Conservation (phyloP, 2,329 filamentous ascomycete species). For the Colletotrichum sp. region DNA sequence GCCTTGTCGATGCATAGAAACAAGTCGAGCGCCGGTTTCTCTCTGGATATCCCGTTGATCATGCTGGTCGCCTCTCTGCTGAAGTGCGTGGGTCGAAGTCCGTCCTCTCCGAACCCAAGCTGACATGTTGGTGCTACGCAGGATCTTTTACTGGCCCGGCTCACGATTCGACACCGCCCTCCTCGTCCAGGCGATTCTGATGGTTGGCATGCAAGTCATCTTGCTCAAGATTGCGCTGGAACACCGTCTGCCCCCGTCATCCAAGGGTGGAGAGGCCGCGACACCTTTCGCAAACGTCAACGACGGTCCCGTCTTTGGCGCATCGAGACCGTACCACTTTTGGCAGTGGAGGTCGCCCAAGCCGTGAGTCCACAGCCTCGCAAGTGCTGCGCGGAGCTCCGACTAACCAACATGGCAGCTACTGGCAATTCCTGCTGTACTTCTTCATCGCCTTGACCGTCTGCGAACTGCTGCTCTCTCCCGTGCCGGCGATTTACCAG, state of each 20-base stretch:
- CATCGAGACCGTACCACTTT: constrained; percentile 73
- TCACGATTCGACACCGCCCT: constrained; percentile 68
- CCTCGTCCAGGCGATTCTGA: constrained; percentile 69
- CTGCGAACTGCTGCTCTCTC: constrained; percentile 71
- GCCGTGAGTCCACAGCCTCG: constrained; percentile 52
- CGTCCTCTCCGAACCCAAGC: background rate
- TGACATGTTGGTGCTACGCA: constrained; percentile 31
- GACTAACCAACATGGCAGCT: constrained; percentile 47
- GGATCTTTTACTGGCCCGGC: constrained; percentile 74
- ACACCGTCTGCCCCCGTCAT: constrained; percentile 64
- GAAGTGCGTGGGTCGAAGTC: constrained; percentile 48
- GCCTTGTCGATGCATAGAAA: constrained; percentile 67
- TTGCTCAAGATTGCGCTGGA: constrained; percentile 74
- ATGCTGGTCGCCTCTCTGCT: constrained; percentile 74
- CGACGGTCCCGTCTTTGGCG: constrained; percentile 38
- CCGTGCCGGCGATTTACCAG: constrained; percentile 61
- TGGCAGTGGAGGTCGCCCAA: constrained; percentile 81
- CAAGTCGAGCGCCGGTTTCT: constrained; percentile 72
- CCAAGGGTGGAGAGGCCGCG: constrained; percentile 64
- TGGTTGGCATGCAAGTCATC: constrained; percentile 67
- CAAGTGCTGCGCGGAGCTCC: background rate
- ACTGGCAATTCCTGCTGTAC: constrained; percentile 80
- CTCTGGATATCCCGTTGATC: constrained; percentile 73
- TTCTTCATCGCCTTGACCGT: constrained; percentile 65
- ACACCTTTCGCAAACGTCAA: constrained; percentile 66